These are phyloP conservation scores for Arachis stenosperma DNA, from an alignment of 306 rosid genomes.

Conservation along the genomic window DNA sequence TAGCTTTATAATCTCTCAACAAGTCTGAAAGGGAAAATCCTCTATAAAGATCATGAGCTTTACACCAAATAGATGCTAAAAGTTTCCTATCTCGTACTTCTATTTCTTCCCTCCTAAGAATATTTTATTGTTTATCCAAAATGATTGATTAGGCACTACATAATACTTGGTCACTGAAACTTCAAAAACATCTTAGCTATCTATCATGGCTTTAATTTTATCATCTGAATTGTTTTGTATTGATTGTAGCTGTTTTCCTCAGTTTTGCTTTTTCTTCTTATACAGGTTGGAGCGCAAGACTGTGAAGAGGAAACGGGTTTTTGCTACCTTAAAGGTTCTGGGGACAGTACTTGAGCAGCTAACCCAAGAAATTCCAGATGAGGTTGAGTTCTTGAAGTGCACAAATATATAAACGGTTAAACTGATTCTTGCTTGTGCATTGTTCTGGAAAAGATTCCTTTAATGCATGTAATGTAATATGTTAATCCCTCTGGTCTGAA, in stretches of 20 bases:
- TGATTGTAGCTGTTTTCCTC: constrained; percentile 2
- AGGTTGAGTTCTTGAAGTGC: constrained; percentile 57
- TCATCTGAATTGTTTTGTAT: neutral
- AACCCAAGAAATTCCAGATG: constrained; percentile 79
- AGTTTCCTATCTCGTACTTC: neutral
- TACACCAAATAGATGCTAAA: no score
- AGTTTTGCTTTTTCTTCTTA: neutral
- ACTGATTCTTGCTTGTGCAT: constrained; percentile 14
- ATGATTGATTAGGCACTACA: neutral
- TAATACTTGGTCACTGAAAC: neutral
- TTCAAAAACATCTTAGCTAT: neutral
- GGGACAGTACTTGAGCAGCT: constrained; percentile 83
- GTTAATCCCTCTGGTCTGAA: no score
- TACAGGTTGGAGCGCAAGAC: constrained; percentile 87
- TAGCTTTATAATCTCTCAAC: no score
- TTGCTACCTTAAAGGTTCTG: constrained; percentile 83
- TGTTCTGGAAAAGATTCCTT: neutral
- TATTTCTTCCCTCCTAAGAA: neutral
- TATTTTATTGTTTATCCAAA: neutral
- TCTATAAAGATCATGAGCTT: no score
- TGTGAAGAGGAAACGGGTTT: constrained; percentile 82
- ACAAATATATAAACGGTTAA: constrained; percentile 21
- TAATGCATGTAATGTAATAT: neutral
- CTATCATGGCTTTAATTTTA: constrained; percentile 3
- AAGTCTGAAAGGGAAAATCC: no score